A percentile compares a stretch with the other conserved stretches of the same genome.
Evolutionary conservation across 352 stramenopile species (phyloP).

Genomic region (Phytophthora tentaculata): DNA sequence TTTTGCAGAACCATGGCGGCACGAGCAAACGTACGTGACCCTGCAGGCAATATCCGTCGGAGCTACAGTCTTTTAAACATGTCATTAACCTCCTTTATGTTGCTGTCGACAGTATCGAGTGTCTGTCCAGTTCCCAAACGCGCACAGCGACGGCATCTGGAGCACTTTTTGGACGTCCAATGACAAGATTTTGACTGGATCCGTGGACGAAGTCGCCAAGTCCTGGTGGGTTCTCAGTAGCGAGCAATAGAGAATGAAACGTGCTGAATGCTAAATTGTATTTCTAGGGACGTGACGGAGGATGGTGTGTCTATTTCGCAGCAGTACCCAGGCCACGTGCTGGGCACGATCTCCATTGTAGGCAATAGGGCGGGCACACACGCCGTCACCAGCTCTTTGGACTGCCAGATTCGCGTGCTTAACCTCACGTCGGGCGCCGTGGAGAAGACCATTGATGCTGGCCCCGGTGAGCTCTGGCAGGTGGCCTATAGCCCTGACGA

Average conservation of each 20-base stretch:
- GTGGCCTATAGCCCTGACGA: constrained; percentile 87
- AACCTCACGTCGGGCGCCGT: constrained; percentile 73
- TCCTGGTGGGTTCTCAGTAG: constrained; percentile 57
- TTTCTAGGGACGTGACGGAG: constrained; percentile 66
- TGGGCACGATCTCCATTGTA: constrained; percentile 86
- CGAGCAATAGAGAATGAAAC: background rate
- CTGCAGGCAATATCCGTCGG: background rate
- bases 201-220: constrained; percentile 89
- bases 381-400: constrained; percentile 82
- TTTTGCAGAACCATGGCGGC: constrained; percentile 23
- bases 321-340: constrained; percentile 84
- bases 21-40: constrained; percentile 30
- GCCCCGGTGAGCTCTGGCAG: constrained; percentile 89
- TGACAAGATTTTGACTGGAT: constrained; percentile 89
- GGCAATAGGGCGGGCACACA: constrained; percentile 81
- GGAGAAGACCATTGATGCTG: constrained; percentile 88
- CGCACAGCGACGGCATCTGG: constrained; percentile 90
- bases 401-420: constrained; percentile 84
- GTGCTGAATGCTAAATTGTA: background rate
- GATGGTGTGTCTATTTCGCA: constrained; percentile 79
- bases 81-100: constrained; percentile 4
- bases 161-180: constrained; percentile 89
- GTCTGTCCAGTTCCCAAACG: constrained; percentile 84
- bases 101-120: constrained; percentile 62
- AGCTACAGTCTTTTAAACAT: background rate